Evolutionary conservation across 2,329 filamentous ascomycete species (phyloP), one percentile per base, ranked within the genome.

Genomic region (Apiospora saccharicola): DNA sequence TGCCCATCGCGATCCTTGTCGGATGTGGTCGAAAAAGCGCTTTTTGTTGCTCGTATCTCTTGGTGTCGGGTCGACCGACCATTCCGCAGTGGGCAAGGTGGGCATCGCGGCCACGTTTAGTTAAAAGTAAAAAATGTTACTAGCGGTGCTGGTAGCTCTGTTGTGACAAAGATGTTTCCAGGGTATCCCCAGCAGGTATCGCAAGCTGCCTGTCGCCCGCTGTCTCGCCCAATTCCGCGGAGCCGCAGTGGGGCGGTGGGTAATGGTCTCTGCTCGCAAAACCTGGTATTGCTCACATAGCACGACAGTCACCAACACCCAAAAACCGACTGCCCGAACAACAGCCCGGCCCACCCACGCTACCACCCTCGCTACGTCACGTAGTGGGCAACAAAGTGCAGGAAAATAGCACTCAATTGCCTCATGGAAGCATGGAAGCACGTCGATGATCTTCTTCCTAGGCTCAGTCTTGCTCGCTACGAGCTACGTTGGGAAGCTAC

Each of bases 201-300:
- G 53, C 22, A 10, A 49, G 30, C 30, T 61, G 26, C 26, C 53
- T 61, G 30, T 47, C 5, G 51, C 5, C 53, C 53, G 53, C 16
- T 24, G 34, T 64, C 14, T 64, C 57, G 12, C 26, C 53, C 53
- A 61, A 61, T 61, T 61, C 53, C 53, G 53, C 53, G 53, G 53
- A 61, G 53, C 53, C 53, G 53, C 53, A 61, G 53, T 34, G 53
- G 53, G 53, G 30, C 34, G 57, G 19, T n/a, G 30, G 57, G 57
- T n/a, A n/a, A n/a, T 41, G 57, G 57, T 41, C 57, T 41, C 22
- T 64, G 57, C 57, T 64, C 57, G 57, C 30, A 64, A 64, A 64
- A 64, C 57, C 57, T 64, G 57, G 57, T 34, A 64, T n/a, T 16
- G 30, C 34, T n/a, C 49, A 26, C n/a, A 49, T 12, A 51, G 22